phyloP scores from a whole-genome alignment of 768 basidiomycete species.

The Termitomyces sp. region DNA sequence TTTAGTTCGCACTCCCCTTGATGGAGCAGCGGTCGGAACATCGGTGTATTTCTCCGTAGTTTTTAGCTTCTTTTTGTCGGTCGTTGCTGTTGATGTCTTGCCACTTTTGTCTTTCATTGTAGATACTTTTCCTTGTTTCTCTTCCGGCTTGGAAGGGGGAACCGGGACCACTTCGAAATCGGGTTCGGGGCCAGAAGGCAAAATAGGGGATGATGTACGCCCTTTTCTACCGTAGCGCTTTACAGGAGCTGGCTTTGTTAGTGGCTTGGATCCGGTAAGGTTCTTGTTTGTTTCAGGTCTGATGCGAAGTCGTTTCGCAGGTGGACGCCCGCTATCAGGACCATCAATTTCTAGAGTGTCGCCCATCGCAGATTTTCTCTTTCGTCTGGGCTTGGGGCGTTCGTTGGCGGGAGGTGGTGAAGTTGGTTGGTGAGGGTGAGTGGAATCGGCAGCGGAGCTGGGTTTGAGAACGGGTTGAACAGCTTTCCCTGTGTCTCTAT shows the following conservation, averaged over 20 bases:
- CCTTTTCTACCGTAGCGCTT: conserved; percentile 33
- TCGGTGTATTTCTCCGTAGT: not conserved
- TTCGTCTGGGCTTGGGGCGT: conserved; percentile 1
- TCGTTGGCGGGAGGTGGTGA: not conserved
- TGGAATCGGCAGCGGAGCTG: not conserved
- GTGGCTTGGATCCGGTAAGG: not conserved
- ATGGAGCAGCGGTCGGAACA: not conserved
- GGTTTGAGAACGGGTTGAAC: not conserved
- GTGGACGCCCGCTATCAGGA: not conserved
- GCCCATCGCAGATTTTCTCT: conserved; percentile 11
- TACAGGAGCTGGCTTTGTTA: conserved; percentile 10
- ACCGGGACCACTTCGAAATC: conserved; percentile 32
- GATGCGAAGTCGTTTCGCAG: conserved; percentile 10
- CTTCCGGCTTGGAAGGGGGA: not conserved
- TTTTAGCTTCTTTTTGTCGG: not conserved
- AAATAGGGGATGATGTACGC: conserved; percentile 28
- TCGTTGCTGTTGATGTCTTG: not conserved
- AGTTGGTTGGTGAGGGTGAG: not conserved
- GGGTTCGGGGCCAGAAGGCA: conserved; percentile 10
- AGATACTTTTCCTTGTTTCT: conserved; percentile 18
- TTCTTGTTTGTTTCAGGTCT: not conserved
- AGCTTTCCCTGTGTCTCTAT: not conserved
- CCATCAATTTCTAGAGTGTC: not conserved
- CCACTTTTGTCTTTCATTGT: conserved; percentile 13
- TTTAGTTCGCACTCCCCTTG: not conserved